Percentiles rank a stretch among this genome's conserved stretches.
Conservation (phyloP, 129 eudicot genomes). For the Saposhnikovia divaricata region DNA sequence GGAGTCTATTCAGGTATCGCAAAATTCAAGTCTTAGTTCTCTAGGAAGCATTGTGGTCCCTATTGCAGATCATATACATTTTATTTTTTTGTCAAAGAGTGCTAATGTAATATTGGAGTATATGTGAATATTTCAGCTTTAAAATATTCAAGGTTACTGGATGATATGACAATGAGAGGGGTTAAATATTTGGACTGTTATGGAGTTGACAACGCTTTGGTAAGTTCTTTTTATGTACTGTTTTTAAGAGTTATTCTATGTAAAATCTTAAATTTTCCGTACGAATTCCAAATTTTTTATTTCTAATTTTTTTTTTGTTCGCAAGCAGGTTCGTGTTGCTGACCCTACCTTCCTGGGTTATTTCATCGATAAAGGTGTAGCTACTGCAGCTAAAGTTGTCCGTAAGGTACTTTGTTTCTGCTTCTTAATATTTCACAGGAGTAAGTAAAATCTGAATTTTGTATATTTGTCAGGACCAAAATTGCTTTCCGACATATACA, state of each 20-base stretch:
- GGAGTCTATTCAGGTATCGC: slow-evolving; percentile 89
- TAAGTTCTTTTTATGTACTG: slow-evolving; percentile 18
- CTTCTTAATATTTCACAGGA: background rate
- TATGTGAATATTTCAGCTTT: slow-evolving; percentile 46
- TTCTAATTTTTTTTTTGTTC: background rate
- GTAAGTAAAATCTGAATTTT: background rate
- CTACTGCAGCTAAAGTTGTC: slow-evolving; percentile 97
- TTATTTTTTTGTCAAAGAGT: background rate
- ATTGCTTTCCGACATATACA: background rate
- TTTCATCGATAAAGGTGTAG: slow-evolving; percentile 80
- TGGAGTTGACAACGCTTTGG: slow-evolving; percentile 98
- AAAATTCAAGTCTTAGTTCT: background rate
- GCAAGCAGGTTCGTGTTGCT: slow-evolving; percentile 80
- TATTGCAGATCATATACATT: background rate
- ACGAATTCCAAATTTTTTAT: background rate
- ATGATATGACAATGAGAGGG: slow-evolving; percentile 86
- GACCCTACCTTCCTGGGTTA: slow-evolving; percentile 99
- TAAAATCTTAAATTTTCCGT: background rate
- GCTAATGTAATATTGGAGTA: slow-evolving; percentile 6
- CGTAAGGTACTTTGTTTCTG: slow-evolving; percentile 47
- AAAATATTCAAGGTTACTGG: slow-evolving; percentile 77
- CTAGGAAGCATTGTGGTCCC: background rate
- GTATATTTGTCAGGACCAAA: background rate
- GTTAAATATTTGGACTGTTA: slow-evolving; percentile 92
- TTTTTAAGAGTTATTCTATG: background rate